Evolutionary conservation across 305 asterid species (phyloP).

Genomic region (Solanum chacoense): DNA sequence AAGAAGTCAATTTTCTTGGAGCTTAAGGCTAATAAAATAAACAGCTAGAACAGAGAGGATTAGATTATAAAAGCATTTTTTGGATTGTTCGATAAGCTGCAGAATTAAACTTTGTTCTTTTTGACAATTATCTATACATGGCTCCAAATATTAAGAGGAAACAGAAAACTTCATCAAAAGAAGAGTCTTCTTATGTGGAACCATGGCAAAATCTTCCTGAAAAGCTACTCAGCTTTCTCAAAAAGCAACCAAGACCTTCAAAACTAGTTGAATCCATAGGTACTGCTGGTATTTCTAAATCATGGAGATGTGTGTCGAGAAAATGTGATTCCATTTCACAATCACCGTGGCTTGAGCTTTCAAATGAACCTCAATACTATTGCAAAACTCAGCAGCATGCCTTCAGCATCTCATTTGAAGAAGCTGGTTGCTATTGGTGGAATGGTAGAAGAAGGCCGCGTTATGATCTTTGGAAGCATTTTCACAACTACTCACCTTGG

Average conservation of each 20-base stretch:
- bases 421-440: constrained; percentile 1
- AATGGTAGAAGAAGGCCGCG: not conserved
- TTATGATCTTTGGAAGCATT: not conserved
- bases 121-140: constrained; percentile 4
- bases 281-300: not conserved
- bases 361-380: not conserved
- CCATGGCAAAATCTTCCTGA: constrained; percentile 31
- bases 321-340: constrained; percentile 4
- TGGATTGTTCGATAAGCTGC: not conserved
- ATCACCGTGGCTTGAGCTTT: constrained; percentile 8
- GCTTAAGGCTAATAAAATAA: not conserved
- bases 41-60: not conserved
- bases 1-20: not conserved
- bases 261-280: not conserved
- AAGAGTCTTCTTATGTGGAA: constrained; percentile 2
- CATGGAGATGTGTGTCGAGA: not conserved
- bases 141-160: constrained; percentile 6
- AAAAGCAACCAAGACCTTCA: not conserved
- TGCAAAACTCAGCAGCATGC: not conserved
- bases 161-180: not conserved
- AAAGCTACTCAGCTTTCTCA: constrained; percentile 9
- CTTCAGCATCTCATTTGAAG: constrained; percentile 6
- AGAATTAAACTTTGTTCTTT: not conserved
- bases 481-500: constrained; percentile 16
- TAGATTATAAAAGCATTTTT: not conserved